Percentiles rank a stretch among this genome's conserved stretches.
These are phyloP conservation scores for Suillus cothurnatus DNA, from an alignment of 768 basidiomycete genomes.

Conservation along the genomic window DNA sequence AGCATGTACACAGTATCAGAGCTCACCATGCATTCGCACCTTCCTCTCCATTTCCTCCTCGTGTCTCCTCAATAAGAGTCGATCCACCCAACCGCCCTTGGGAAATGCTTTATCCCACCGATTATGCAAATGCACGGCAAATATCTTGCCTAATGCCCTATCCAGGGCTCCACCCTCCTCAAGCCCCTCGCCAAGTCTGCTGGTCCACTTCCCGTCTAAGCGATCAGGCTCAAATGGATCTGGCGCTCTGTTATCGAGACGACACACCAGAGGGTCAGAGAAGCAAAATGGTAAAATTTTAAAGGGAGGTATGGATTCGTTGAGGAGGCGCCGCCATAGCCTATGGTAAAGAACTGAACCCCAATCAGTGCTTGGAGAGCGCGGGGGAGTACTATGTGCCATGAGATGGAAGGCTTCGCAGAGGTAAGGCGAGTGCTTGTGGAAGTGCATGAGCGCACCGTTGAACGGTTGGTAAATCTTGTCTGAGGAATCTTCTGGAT, in stretches of 20 bases:
- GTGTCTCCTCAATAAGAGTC: slow-evolving; percentile 69
- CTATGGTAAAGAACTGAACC: slow-evolving; percentile 89
- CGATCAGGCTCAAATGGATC: slow-evolving; percentile 78
- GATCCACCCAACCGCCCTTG: slow-evolving; percentile 83
- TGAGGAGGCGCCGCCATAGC: slow-evolving; percentile 83
- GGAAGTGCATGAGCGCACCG: slow-evolving; percentile 94
- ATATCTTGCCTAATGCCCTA: slow-evolving; percentile 65
- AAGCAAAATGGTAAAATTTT: slow-evolving; percentile 97
- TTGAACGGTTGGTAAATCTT: slow-evolving; percentile 81
- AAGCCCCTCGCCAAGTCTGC: slow-evolving; percentile 49
- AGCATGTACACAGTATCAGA: neutral
- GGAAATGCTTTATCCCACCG: slow-evolving; percentile 94
- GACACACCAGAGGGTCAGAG: slow-evolving; percentile 86
- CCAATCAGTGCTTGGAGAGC: slow-evolving; percentile 88
- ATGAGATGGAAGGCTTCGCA: slow-evolving; percentile 97
- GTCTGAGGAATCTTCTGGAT: slow-evolving; percentile 41
- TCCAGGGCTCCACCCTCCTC: slow-evolving; percentile 68
- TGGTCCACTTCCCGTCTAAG: slow-evolving; percentile 63
- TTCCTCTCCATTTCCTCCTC: slow-evolving; percentile 39
- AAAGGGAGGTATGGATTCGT: slow-evolving; percentile 77
- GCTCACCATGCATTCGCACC: neutral
- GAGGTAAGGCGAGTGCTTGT: slow-evolving; percentile 87
- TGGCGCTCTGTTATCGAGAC: slow-evolving; percentile 88
- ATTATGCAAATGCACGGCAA: slow-evolving; percentile 92
- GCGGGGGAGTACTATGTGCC: slow-evolving; percentile 70